Evolutionary conservation across 2,329 filamentous ascomycete species (phyloP).

Genomic region (Zasmidium cellare): DNA sequence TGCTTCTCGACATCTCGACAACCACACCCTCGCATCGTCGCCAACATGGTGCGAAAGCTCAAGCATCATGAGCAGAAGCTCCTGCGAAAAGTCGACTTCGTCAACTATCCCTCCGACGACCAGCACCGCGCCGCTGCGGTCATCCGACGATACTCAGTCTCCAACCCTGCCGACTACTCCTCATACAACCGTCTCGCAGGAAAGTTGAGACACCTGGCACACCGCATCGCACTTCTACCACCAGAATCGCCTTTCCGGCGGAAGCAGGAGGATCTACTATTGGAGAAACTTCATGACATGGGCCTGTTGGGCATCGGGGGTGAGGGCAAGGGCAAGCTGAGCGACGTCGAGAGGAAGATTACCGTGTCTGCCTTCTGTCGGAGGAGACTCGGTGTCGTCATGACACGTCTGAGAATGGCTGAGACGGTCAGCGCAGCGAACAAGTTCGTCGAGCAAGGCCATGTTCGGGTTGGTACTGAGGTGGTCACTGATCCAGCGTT

Average conservation of each 20-base stretch:
- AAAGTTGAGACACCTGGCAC: constrained; percentile 84
- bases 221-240: constrained; percentile 77
- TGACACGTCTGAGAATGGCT: constrained; percentile 88
- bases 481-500: constrained; percentile 88
- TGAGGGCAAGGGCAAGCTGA: constrained; percentile 60
- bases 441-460: constrained; percentile 82
- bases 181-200: constrained; percentile 49
- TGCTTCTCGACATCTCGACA: constrained; percentile 1
- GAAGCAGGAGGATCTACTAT: constrained; percentile 81
- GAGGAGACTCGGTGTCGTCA: constrained; percentile 80
- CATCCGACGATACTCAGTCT: constrained; percentile 83
- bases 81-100: constrained; percentile 87
- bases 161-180: constrained; percentile 83
- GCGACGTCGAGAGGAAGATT: constrained; percentile 76
- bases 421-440: constrained; percentile 79
- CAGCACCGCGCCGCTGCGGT: constrained; percentile 80
- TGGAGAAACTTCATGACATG: constrained; percentile 93
- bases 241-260: constrained; percentile 76
- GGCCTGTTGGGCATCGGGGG: constrained; percentile 76
- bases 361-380: constrained; percentile 89
- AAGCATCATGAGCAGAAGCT: constrained; percentile 98
- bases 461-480: constrained; percentile 83
- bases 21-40: constrained; percentile 1
- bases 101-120: constrained; percentile 78
- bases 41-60: constrained; percentile 85